A percentile compares a stretch with the other conserved stretches of the same genome.
These are phyloP conservation scores for Mycena rebaudengoi DNA, from an alignment of 768 basidiomycete genomes.

Conservation along the genomic window DNA sequence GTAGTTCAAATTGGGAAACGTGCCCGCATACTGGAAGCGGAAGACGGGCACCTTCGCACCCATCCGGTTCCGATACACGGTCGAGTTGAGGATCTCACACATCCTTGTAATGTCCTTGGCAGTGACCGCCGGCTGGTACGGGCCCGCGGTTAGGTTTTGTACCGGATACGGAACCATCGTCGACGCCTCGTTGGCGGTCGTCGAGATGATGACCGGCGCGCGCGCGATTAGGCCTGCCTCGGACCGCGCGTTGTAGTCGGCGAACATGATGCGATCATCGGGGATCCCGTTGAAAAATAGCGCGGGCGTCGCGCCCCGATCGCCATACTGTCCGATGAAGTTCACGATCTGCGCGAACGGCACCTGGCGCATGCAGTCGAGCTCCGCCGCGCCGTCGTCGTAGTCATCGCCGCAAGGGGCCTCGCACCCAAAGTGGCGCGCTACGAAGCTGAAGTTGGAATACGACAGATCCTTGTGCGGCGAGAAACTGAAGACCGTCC, in stretches of 20 bases:
- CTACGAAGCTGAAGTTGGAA: slow-evolving; percentile 7
- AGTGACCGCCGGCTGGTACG: slow-evolving; percentile 1
- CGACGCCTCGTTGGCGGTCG: not conserved
- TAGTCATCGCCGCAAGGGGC: not conserved
- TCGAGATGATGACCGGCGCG: not conserved
- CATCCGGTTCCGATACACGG: slow-evolving; percentile 5
- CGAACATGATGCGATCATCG: not conserved
- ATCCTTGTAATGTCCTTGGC: not conserved
- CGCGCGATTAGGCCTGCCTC: slow-evolving; percentile 1
- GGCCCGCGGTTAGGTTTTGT: not conserved
- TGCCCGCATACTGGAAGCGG: slow-evolving; percentile 5
- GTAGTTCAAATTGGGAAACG: not conserved
- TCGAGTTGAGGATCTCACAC: slow-evolving; percentile 1
- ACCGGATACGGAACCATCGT: slow-evolving; percentile 1
- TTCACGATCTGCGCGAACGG: slow-evolving; percentile 1
- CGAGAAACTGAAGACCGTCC: not conserved
- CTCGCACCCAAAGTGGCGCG: not conserved
- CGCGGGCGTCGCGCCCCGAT: slow-evolving; percentile 2
- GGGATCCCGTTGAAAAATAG: not conserved
- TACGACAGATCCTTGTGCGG: not conserved
- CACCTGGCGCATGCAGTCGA: slow-evolving; percentile 7
- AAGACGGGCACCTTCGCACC: slow-evolving; percentile 1
- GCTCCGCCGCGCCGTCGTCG: slow-evolving; percentile 1
- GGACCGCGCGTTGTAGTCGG: slow-evolving; percentile 3
- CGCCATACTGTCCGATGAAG: slow-evolving; percentile 4